Base-by-base conservation (phyloP, 805 yeast species). In the Lipomyces japonicus region DNA sequence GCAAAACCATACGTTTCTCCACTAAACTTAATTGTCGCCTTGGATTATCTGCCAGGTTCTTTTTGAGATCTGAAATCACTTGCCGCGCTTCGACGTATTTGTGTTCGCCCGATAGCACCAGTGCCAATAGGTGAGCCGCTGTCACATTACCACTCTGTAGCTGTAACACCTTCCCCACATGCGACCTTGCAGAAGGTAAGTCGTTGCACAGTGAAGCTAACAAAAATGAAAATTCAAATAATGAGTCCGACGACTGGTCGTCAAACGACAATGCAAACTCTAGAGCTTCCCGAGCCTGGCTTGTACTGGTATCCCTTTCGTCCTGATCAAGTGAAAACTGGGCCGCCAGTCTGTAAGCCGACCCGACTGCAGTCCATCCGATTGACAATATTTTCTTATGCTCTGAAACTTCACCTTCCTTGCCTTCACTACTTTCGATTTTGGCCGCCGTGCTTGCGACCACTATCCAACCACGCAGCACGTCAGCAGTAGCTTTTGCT, bases 351-450 rank as follows among this genome's bases (percentile, higher is more conserved):
- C 32, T 22, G 19, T 54, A 52, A 12, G 58, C 53, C 7, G 51
- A 44, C 5, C 57, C 58, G 36, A 30, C 25, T 12, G 58, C 58
- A 2, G 47, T 35, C 58, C 58, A 54, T n/a, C 50, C 57, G 7
- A 5, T 23, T 1, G 55, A 21, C 16, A 46, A 10, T 19, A 28
- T 14, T 12, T 26, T 36, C 14, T 10, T 24, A 7, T 18, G 4
- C 4, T 38, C 45, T 19, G 37, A 14, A 9, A 7, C n/a, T 14
- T 16, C 44, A 7, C 34, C 34, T 31, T 34, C 48, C 5, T 30
- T n/a, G 14, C 37, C 48, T 12, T 30, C 38, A 5, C 21, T 32
- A 16, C 9, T 14, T 7, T 31, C 25, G 5, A 31, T 25, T 19
- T 12, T n/a, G n/a, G 26, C 31, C 5, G 46, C 31, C 10, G 25